Percentiles rank a stretch among this genome's conserved stretches.
Evolutionary conservation across 176 grass and related monocot species (phyloP).

Genomic region (Musa itinerans): DNA sequence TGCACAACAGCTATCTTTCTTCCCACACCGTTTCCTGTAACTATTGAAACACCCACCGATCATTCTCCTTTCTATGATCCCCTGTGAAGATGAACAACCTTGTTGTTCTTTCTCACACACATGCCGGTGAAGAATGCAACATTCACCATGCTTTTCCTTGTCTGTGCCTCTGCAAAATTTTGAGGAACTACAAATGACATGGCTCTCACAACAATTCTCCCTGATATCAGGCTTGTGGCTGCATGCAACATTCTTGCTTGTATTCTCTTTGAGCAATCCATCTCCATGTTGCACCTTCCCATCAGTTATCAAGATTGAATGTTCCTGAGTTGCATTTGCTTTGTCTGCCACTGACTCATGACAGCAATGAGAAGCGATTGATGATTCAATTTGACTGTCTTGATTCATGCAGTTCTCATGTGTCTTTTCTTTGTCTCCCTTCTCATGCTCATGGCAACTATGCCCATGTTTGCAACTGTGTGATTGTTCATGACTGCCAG

Average conservation of each 20-base stretch:
- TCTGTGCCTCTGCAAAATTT: conserved; percentile 1
- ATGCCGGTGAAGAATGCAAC: background rate
- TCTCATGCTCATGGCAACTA: conserved; percentile 24
- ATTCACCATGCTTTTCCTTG: conserved; percentile 15
- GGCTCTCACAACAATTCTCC: conserved; percentile 7
- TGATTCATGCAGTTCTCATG: background rate
- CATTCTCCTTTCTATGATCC: conserved; percentile 23
- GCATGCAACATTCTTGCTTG: conserved; percentile 14
- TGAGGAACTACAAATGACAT: background rate
- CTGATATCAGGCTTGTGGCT: conserved; percentile 2
- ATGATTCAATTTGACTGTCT: conserved; percentile 23
- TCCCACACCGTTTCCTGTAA: conserved; percentile 38
- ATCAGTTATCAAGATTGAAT: conserved; percentile 19
- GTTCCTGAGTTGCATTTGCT: conserved; percentile 22
- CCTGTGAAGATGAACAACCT: conserved; percentile 32
- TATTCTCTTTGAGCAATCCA: conserved; percentile 1
- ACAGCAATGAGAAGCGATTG: conserved; percentile 28
- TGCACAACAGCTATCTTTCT: conserved; percentile 45
- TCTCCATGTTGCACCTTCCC: conserved; percentile 14
- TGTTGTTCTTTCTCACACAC: conserved; percentile 25
- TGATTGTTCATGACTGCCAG: conserved; percentile 21
- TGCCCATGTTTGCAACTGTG: conserved; percentile 22
- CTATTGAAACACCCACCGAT: conserved; percentile 45
- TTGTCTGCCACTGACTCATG: conserved; percentile 22
- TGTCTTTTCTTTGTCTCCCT: conserved; percentile 14